phyloP scores from a whole-genome alignment of 371 early-diverging fungal genomes.

The Choanephora cucurbitarum region DNA sequence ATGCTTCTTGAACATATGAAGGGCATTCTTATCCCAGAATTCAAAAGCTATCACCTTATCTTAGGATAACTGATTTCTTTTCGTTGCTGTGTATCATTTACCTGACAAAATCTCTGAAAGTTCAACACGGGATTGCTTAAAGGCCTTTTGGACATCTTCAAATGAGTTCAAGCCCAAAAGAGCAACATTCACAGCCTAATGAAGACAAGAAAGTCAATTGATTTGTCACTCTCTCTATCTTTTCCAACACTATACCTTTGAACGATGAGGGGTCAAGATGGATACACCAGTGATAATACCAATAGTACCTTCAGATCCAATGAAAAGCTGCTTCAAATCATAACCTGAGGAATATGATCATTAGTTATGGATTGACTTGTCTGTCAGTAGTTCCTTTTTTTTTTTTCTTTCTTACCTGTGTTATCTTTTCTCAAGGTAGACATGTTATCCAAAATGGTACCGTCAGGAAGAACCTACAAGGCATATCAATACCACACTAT shows the following conservation, averaged over 20 bases:
- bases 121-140: conserved; percentile 72
- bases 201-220: not conserved
- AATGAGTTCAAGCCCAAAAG: conserved; percentile 77
- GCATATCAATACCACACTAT: not conserved
- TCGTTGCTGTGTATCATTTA: conserved; percentile 16
- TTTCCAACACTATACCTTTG: conserved; percentile 24
- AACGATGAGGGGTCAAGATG: conserved; percentile 50
- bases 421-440: conserved; percentile 85
- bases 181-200: conserved; percentile 74
- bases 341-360: conserved; percentile 33
- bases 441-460: conserved; percentile 84
- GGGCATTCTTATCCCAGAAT: conserved; percentile 85
- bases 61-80: not conserved
- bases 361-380: no score
- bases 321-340: conserved; percentile 87
- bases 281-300: conserved; percentile 85
- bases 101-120: conserved; percentile 91
- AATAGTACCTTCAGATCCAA: conserved; percentile 88
- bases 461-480: conserved; percentile 72
- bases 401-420: conserved; percentile 46
- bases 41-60: conserved; percentile 75
- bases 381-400: conserved; percentile 5
- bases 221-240: not conserved
- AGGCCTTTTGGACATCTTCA: conserved; percentile 80
- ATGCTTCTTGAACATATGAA: conserved; percentile 73